Evolutionary conservation across 139 green algal genomes (phyloP), one percentile per base, ranked within the genome.

Genomic region (Bryopsis sp.): DNA sequence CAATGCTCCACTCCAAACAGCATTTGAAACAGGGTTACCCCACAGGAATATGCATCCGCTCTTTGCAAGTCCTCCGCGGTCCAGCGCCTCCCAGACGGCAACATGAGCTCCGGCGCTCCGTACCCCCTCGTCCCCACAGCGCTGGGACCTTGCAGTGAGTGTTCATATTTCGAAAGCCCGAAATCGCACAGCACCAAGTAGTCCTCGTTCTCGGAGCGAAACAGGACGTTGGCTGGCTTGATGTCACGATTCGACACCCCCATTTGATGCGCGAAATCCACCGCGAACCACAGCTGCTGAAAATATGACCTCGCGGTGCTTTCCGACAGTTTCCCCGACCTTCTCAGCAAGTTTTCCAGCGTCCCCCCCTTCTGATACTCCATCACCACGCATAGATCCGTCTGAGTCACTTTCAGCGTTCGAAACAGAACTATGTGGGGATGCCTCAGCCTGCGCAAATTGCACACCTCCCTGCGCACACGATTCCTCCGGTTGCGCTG

Each of bases 191-290:
- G 62, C 37, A 69, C 39, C 11, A 69, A 26, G n/a, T 57, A 38
- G 15, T 15, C 62, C 26, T 69, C 62, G 26, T 35, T 19, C 22
- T 38, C 7, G 8, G 59, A 35, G 32, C 39, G 34, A 24, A 76
- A 31, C 33, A 76, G 71, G 31, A 76, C 39, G 39, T 76, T 69
- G 39, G 61, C 71, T 37, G 57, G 71, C 66, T 78, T 78, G n/a
- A 78, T 47, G 59, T 78, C 72, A 2, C 72, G 50, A 29, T 74
- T 63, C 32, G 54, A 63, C 4, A 78, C 62, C 3, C 72, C 72
- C 7, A 64, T 70, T 26, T 26, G 35, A 62, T 78, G 72, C 37
- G 58, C 64, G 54, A 74, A 72, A 57, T 78, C 59, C 65, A 78
- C 58, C 2, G 72, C 57, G 2, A 74, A 59, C 6, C 73, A 46